phyloP scores from a whole-genome alignment of 1,284 basidiomycete species.

The Ustilago nuda region DNA sequence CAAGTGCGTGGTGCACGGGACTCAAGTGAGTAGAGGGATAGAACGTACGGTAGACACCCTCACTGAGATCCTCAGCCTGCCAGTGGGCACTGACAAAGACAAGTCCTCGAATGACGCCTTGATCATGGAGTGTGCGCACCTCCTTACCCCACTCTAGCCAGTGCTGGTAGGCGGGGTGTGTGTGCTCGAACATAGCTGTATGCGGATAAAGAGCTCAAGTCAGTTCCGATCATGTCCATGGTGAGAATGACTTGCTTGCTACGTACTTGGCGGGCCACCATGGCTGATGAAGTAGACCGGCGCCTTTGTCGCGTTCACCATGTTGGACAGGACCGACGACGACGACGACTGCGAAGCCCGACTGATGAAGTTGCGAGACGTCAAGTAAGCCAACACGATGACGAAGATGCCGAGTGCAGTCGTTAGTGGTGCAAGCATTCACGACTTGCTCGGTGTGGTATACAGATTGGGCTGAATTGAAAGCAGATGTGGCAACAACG shows the following conservation, averaged over 20 bases:
- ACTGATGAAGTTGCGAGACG: conserved; percentile 2
- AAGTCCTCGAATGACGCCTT: conserved; percentile 69
- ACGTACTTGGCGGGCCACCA: conserved; percentile 69
- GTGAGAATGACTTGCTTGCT: not conserved
- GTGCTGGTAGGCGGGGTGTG: conserved; percentile 69
- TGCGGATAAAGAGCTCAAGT: not conserved
- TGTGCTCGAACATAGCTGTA: conserved; percentile 69
- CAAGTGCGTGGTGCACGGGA: too few relatives aligned
- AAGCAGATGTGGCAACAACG: not conserved
- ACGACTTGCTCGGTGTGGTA: not conserved
- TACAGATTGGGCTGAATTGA: not conserved
- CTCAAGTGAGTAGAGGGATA: not conserved
- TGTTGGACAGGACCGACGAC: not conserved
- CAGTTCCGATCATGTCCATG: not conserved
- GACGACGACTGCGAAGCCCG: not conserved
- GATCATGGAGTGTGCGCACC: conserved; percentile 51
- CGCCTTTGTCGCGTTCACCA: conserved; percentile 26
- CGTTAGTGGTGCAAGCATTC: conserved; percentile 15
- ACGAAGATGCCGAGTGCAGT: conserved; percentile 13
- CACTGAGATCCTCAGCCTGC: conserved; percentile 68
- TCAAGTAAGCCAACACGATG: conserved; percentile 16
- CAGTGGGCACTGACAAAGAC: conserved; percentile 72
- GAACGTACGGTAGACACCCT: conserved; percentile 42
- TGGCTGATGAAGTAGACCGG: conserved; percentile 57
- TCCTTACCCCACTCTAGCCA: conserved; percentile 70